Base-by-base conservation (phyloP, 441 rosid genomes). In the Populus tomentosa region DNA sequence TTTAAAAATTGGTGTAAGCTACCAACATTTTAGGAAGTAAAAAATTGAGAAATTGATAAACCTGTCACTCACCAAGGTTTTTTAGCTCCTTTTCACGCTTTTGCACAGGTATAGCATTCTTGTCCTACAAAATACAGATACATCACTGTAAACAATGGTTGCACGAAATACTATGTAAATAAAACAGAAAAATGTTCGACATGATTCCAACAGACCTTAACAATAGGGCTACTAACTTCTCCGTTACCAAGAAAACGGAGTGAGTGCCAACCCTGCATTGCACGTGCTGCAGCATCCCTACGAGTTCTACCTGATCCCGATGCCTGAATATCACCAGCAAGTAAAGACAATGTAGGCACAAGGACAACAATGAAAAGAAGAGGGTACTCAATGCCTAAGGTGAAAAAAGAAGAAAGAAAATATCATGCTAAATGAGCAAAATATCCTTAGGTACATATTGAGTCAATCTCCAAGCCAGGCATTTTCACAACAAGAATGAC, bases 181-280 rank as follows among this genome's bases (percentile, higher is more conserved):
- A 4, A 65, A 63, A 53, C 18, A 64, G 72, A 72, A 6, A 70
- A 13, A 32, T 7, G 26, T 13, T 53, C 8, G 67, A 53, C 10
- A 70, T 50, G 72, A 61, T 26, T 69, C 69, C 66, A 75, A 69
- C 79, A 84, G 63, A 87, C 89, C 88, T 88, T 83, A 69, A 82
- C 77, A 71, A 82, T 69, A 64, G 87, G 88, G 82, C 80, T 86
- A 72, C 79, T 76, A 75, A 84, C 87, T 83, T 93, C 97, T 40
- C 86, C 97, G 83, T 85, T 78, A 79, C 88, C 94, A 82, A 76
- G 88, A 77, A 85, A 85, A 80, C 91, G 91, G 62, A 89, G 90
- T 1, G 94, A 83, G 66, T 91, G 94, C 96, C 94, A 93, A 85
- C 94, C 91, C 83, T 91, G 93, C 98, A 88, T 90, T 69, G 97